A percentile compares a stretch with the other conserved stretches of the same genome.
phyloP scores from a whole-genome alignment of 768 basidiomycete genomes.

The Rhodosporidiobolus sp. region DNA sequence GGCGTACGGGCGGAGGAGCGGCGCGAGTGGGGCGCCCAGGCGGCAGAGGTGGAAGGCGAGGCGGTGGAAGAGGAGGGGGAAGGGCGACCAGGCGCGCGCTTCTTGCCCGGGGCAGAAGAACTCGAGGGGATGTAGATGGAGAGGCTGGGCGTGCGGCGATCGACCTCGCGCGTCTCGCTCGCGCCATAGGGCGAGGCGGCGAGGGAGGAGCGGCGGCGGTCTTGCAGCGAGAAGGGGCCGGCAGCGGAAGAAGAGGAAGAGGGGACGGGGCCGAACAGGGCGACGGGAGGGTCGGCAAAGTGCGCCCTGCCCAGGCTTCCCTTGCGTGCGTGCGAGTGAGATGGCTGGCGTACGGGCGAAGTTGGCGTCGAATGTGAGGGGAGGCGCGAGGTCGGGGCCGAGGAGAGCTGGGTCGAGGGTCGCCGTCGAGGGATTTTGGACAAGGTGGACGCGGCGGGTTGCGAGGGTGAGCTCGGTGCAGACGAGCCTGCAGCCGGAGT shows the following conservation, averaged over 20 bases:
- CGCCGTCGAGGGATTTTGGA: constrained; percentile 25
- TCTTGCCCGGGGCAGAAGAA: too few relatives aligned
- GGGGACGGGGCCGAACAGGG: neutral
- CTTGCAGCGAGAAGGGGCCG: too few relatives aligned
- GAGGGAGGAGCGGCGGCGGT: neutral
- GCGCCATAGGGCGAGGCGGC: too few relatives aligned
- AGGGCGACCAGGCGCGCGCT: neutral
- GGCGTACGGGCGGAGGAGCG: neutral
- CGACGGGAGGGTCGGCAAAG: too few relatives aligned
- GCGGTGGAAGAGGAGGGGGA: neutral
- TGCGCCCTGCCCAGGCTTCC: too few relatives aligned
- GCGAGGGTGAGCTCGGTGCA: neutral
- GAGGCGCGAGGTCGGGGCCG: neutral
- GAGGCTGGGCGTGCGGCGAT: neutral
- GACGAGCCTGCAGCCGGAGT: neutral
- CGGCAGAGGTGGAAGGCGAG: neutral
- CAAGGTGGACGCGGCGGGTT: neutral
- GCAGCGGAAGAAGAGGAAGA: neutral
- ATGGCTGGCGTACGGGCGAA: neutral
- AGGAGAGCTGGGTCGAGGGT: neutral
- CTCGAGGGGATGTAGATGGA: neutral
- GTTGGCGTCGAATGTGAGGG: too few relatives aligned
- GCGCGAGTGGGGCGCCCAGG: neutral
- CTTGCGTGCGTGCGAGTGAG: neutral
- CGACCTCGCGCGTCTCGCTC: neutral